Base-by-base conservation (phyloP, 306 rosid genomes). In the Dryas drummondii region DNA sequence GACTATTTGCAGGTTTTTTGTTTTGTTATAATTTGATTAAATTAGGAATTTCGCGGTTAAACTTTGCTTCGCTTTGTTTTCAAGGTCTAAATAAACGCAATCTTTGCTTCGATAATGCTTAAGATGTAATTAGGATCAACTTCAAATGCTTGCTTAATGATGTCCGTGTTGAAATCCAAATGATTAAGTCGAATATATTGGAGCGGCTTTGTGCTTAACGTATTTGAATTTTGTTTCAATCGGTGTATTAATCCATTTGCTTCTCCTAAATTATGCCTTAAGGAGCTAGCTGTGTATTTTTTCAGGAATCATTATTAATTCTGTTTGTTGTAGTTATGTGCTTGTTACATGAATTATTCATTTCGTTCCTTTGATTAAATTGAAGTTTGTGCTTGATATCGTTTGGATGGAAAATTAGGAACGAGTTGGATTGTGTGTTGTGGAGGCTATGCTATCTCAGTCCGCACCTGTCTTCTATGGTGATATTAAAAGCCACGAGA, bases 371-470 rank as follows among this genome's bases (percentile, higher is more conserved):
- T 16, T 32, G 0, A 0, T 1, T n/a, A 4, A 41, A 47, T 27
- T 77, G 15, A 42, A 19, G 61, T 46, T 4, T 76, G 32, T 57
- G 66, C 42, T 62, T 55, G 46, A 65, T 51, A 60, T 55, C 41
- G 2, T 41, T 54, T 17, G 32, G 37, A 41, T 71, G 77, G 72
- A 58, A 74, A 75, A 45, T 12, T 76, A 89, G 96, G 94, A 81
- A 69, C 86, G 92, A 15, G 88, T 81, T 19, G 99, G 99, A 58
- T 86, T 87, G 13, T 84, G 81, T 65, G 75, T 59, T 80, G 98
- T 92, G 89, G 99, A 89, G 87, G 96, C 96, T 53, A 96, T 96
- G 99, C 78, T 89, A 0, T 87, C 98, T 66, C 81, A 75, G 71
- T 86, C 93, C 0, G 96, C 97, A 2, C 91, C 93, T 0, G 85